phyloP scores from a whole-genome alignment of 2,329 filamentous ascomycete genomes.

The Microascus cirrosus region DNA sequence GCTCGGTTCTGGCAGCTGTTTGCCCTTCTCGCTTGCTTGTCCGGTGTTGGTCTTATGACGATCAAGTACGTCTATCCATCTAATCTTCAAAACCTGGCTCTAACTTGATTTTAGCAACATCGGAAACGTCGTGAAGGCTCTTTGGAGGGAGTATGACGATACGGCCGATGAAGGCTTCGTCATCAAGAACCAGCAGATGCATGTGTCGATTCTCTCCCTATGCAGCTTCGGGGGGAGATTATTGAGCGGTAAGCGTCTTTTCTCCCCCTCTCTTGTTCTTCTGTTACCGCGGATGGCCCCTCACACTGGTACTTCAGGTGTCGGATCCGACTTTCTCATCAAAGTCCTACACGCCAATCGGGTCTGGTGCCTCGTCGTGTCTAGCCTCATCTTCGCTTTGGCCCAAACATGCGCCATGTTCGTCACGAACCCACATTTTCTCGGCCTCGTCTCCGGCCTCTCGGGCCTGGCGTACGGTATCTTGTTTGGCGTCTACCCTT shows the following conservation, averaged over 20 bases:
- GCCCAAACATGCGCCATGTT: conserved; percentile 69
- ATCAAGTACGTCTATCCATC: conserved; percentile 68
- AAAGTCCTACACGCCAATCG: conserved; percentile 71
- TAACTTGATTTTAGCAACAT: conserved; percentile 58
- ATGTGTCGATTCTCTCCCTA: conserved; percentile 88
- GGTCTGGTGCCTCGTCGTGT: conserved; percentile 80
- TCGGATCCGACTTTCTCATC: conserved; percentile 83
- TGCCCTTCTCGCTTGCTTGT: conserved; percentile 75
- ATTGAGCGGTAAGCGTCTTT: conserved; percentile 47
- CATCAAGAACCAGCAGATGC: conserved; percentile 71
- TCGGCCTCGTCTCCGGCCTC: conserved; percentile 69
- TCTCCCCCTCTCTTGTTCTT: not conserved
- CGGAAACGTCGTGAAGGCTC: conserved; percentile 74
- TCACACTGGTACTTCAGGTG: conserved; percentile 35
- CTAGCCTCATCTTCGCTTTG: conserved; percentile 64
- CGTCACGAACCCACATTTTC: conserved; percentile 64
- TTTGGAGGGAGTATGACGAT: conserved; percentile 80
- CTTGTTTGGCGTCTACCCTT: conserved; percentile 87
- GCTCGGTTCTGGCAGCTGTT: conserved; percentile 89
- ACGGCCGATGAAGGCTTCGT: conserved; percentile 64
- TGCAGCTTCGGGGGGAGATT: conserved; percentile 78
- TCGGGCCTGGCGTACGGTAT: conserved; percentile 88
- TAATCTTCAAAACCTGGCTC: not conserved
- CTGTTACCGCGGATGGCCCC: not conserved
- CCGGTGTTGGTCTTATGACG: conserved; percentile 92